A percentile compares a stretch with the other conserved stretches of the same genome.
Evolutionary conservation across 345 rosid species (phyloP).

Genomic region (Melastoma malabathricum): DNA sequence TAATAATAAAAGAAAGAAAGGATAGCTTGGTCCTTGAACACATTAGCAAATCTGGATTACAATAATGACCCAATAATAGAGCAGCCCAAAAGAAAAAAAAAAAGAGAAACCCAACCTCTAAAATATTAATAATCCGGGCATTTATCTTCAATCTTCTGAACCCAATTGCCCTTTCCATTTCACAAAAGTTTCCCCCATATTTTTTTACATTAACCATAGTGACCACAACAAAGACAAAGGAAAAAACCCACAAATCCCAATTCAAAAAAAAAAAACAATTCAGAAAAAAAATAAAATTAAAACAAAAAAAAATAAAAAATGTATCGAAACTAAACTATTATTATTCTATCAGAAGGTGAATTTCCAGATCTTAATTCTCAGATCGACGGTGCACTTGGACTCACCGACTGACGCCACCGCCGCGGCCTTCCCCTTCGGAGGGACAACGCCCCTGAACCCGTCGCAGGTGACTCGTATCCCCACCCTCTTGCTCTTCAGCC

Average conservation of each 20-base stretch:
- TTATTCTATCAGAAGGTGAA: slow-evolving; percentile 57
- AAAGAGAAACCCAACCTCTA: no score
- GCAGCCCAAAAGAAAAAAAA: no score
- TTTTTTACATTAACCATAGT: no score
- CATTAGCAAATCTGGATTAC: no score
- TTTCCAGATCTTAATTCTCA: slow-evolving; percentile 84
- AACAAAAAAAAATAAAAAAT: background rate
- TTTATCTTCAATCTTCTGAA: background rate
- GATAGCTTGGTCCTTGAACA: background rate
- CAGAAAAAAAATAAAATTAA: background rate
- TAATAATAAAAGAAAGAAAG: background rate
- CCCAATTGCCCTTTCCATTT: background rate
- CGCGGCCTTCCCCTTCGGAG: slow-evolving; percentile 68
- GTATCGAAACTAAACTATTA: no score
- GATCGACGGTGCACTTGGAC: slow-evolving; percentile 70
- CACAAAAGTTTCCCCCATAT: no score
- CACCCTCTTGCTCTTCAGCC: slow-evolving; percentile 54
- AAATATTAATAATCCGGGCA: background rate
- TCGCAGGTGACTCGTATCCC: slow-evolving; percentile 67
- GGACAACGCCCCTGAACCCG: slow-evolving; percentile 39
- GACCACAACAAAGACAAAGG: no score
- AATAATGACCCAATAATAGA: no score
- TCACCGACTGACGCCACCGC: slow-evolving; percentile 33
- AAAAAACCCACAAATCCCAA: slow-evolving; percentile 10
- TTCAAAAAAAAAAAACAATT: slow-evolving; percentile 5